phyloP scores from a whole-genome alignment of 1,139 yeast genomes.

The Sugiyamaella sp. region DNA sequence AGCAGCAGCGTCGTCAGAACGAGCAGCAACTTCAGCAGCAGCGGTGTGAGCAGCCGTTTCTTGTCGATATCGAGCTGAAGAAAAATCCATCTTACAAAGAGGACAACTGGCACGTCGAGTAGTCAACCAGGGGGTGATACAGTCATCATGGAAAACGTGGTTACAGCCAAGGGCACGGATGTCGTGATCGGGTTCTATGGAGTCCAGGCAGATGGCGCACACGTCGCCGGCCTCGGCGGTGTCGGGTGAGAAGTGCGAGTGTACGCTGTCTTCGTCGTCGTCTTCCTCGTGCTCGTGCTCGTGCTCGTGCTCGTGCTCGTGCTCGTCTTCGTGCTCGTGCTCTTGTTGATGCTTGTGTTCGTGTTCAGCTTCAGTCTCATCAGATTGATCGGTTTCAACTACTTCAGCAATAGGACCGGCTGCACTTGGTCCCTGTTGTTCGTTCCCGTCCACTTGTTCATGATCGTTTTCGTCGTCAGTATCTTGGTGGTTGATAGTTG shows the following conservation, averaged over 20 bases:
- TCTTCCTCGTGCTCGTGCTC: neutral
- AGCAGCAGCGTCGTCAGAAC: slow-evolving; percentile 3
- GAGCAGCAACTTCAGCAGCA: slow-evolving; percentile 8
- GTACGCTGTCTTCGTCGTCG: slow-evolving; percentile 9
- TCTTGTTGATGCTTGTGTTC: slow-evolving; percentile 5
- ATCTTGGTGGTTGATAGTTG: slow-evolving; percentile 6
- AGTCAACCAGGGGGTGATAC: slow-evolving; percentile 82
- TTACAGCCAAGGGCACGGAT: slow-evolving; percentile 80
- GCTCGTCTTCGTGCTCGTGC: neutral
- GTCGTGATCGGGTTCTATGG: slow-evolving; percentile 61
- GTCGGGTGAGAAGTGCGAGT: slow-evolving; percentile 23
- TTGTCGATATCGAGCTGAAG: slow-evolving; percentile 17
- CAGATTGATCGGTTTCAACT: no score
- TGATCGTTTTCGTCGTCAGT: slow-evolving; percentile 11
- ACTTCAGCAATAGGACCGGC: no score
- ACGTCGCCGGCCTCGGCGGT: slow-evolving; percentile 54
- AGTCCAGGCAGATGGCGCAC: slow-evolving; percentile 80
- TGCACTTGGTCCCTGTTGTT: no score
- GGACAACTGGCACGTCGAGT: slow-evolving; percentile 81
- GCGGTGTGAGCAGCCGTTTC: slow-evolving; percentile 15
- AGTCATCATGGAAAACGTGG: slow-evolving; percentile 78
- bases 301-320: no score
- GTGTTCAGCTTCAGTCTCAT: neutral
- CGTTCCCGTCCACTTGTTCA: no score
- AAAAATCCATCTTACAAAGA: slow-evolving; percentile 59